A percentile compares a stretch with the other conserved stretches of the same genome.
Evolutionary conservation across 2,329 filamentous ascomycete genomes (phyloP).

Genomic region (Fonsecaea erecta): DNA sequence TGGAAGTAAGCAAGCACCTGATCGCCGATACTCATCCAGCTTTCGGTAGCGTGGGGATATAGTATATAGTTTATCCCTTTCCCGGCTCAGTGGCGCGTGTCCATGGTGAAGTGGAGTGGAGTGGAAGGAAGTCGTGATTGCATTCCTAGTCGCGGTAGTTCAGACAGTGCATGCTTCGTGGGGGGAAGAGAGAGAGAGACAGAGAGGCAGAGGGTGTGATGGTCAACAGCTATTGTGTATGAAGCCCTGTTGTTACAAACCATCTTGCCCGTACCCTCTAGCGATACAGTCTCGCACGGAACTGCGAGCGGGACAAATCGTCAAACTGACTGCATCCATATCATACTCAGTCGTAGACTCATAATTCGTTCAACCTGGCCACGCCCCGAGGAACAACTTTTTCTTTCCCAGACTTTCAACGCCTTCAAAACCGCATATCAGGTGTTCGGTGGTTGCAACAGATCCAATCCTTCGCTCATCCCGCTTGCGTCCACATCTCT

Average conservation of each 20-base stretch:
- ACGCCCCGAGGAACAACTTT: neutral
- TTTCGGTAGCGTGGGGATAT: too few relatives aligned
- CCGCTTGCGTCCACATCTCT: conserved; percentile 56
- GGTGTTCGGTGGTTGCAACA: neutral
- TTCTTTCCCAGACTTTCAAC: neutral
- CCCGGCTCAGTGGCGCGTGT: too few relatives aligned
- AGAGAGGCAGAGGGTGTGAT: too few relatives aligned
- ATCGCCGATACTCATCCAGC: too few relatives aligned
- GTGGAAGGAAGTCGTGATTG: too few relatives aligned
- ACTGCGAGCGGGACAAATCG: neutral
- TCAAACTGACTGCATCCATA: neutral
- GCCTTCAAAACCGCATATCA: neutral
- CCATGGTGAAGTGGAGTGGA: too few relatives aligned
- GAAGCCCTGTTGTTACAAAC: neutral
- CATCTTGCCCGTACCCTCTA: neutral
- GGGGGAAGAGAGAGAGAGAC: too few relatives aligned
- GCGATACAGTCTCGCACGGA: neutral
- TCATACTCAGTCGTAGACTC: conserved; percentile 2
- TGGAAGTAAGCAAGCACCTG: too few relatives aligned
- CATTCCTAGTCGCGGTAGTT: too few relatives aligned
- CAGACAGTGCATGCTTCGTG: too few relatives aligned
- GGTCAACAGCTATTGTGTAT: too few relatives aligned
- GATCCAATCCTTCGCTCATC: neutral
- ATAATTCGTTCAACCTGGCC: conserved; percentile 1
- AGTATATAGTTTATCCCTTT: too few relatives aligned